Conservation (phyloP, 176 grass and related monocot species). For the Avena eriantha region DNA sequence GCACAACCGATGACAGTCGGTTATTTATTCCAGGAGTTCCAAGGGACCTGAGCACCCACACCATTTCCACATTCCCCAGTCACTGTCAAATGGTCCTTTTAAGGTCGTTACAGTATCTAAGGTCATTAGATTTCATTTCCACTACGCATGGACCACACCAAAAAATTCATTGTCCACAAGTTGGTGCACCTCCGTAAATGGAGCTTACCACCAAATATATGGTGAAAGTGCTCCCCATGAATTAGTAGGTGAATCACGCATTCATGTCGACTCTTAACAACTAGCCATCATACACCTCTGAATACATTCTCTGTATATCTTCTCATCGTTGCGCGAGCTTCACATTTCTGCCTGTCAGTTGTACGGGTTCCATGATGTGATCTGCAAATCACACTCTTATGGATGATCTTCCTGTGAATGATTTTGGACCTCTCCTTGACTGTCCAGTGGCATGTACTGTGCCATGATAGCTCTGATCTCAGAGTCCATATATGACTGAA, state of each 20-base stretch:
- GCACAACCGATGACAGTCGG: neutral
- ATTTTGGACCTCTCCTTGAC: slow-evolving; percentile 61
- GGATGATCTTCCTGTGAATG: slow-evolving; percentile 48
- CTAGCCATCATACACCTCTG: slow-evolving; percentile 15
- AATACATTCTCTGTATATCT: neutral
- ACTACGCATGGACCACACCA: slow-evolving; percentile 21
- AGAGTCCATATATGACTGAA: slow-evolving; percentile 80
- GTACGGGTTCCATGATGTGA: slow-evolving; percentile 10
- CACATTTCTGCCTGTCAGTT: slow-evolving; percentile 6
- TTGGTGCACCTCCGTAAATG: slow-evolving; percentile 24
- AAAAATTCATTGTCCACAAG: slow-evolving; percentile 29
- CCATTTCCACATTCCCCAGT: slow-evolving; percentile 5
- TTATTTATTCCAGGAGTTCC: slow-evolving; percentile 31
- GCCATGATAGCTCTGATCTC: slow-evolving; percentile 81
- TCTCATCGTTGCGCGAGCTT: slow-evolving; percentile 10
- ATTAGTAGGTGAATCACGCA: slow-evolving; percentile 22
- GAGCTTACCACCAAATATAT: slow-evolving; percentile 32
- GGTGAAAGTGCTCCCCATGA: slow-evolving; percentile 28
- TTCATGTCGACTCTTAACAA: slow-evolving; percentile 22
- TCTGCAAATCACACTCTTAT: slow-evolving; percentile 16
- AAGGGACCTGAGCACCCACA: neutral
- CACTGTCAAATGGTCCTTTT: neutral
- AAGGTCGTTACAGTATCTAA: neutral
- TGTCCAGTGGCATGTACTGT: slow-evolving; percentile 72
- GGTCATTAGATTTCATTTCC: no score